Conservation (phyloP, 257 asterid genomes). For the Eustoma russellianum region DNA sequence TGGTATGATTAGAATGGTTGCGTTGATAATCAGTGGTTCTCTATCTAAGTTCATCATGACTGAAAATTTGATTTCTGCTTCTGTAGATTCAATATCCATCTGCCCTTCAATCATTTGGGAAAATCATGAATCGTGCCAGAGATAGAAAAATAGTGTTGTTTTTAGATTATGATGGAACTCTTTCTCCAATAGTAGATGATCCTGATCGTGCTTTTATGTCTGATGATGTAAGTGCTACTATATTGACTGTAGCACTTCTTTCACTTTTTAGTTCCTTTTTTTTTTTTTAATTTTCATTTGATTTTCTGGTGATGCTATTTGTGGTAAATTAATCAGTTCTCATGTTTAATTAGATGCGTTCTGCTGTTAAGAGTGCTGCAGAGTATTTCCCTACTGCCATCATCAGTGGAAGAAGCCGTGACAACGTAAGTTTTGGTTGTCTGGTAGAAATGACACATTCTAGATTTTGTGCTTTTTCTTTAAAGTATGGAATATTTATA, state of each 20-base stretch:
- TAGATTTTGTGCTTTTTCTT: neutral
- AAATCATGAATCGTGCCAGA: conserved; percentile 41
- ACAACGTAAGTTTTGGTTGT: conserved; percentile 37
- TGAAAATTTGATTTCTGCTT: neutral
- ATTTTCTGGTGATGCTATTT: conserved; percentile 2
- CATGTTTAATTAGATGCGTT: conserved; percentile 56
- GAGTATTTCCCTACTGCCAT: conserved; percentile 81
- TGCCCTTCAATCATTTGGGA: conserved; percentile 58
- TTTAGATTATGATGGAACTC: conserved; percentile 94
- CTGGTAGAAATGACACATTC: neutral
- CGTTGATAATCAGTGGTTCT: neutral
- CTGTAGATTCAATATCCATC: conserved; percentile 49
- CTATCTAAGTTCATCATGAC: neutral
- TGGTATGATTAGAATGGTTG: conserved; percentile 24
- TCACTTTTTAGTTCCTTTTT: neutral
- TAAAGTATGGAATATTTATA: neutral
- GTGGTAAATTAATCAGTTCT: conserved; percentile 4
- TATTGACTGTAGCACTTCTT: neutral
- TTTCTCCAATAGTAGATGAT: conserved; percentile 84
- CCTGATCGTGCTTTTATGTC: conserved; percentile 94
- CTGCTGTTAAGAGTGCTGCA: conserved; percentile 48
- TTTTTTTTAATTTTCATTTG: too few species aligned
- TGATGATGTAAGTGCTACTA: conserved; percentile 35
- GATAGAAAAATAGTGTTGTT: conserved; percentile 59
- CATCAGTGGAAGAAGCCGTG: conserved; percentile 89